phyloP scores from a whole-genome alignment of 306 rosid genomes.

The Crataegus laevigata region DNA sequence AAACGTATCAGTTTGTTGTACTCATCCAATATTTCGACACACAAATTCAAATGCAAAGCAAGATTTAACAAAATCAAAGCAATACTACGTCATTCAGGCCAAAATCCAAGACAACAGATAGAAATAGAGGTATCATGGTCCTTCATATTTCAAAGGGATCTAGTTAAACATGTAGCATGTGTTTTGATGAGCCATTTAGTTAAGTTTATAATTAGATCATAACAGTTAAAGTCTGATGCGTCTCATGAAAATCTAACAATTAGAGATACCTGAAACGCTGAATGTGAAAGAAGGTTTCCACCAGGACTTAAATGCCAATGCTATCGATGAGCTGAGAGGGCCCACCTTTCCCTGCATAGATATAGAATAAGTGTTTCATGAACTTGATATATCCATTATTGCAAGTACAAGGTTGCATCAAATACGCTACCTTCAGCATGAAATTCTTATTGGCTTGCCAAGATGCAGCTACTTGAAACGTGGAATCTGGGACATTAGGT shows the following conservation, averaged over 20 bases:
- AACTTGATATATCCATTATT: conserved; percentile 15
- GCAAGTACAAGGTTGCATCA: conserved; percentile 12
- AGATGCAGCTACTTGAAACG: conserved; percentile 88
- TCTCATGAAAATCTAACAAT: conserved; percentile 3
- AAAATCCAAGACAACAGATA: not conserved
- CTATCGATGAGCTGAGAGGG: conserved; percentile 60
- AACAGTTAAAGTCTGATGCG: not conserved
- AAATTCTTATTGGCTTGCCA: conserved; percentile 98
- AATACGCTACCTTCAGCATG: conserved; percentile 61
- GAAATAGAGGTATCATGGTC: not conserved
- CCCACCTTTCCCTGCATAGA: conserved; percentile 76
- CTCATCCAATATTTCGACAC: not conserved
- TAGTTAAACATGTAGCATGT: not conserved
- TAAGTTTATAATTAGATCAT: not conserved
- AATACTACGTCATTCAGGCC: not conserved
- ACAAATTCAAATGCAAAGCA: not conserved
- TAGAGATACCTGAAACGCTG: conserved; percentile 66
- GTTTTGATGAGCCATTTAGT: not conserved
- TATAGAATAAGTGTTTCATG: conserved; percentile 8
- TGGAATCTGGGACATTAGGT: conserved; percentile 47
- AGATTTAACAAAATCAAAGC: not conserved
- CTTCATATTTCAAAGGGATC: not conserved
- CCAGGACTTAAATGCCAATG: conserved; percentile 90
- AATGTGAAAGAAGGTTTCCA: conserved; percentile 96
- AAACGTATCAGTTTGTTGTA: conserved; percentile 1